Evolutionary conservation across 2,329 filamentous ascomycete species (phyloP), one percentile per base, ranked within the genome.

Genomic region (Dactylellina leptospora): DNA sequence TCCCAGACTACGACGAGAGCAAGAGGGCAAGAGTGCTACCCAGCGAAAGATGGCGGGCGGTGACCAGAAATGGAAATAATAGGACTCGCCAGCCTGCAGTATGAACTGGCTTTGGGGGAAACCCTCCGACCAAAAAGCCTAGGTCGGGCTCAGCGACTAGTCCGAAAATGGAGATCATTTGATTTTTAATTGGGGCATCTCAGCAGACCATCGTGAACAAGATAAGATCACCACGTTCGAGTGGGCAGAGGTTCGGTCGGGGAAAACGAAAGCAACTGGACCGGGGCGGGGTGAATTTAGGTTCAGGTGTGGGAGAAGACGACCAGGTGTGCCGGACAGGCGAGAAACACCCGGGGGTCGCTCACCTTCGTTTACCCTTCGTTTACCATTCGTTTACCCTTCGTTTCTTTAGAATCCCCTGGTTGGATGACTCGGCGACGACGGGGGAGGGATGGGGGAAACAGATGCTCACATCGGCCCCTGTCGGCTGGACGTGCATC

Each of bases 61-160:
- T 71, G 66, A 71, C 66, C 66, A 71, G 38, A 71, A 62, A 44
- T 36, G 66, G 66, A 50, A 71, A 58, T 53, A 22, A n/a, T 42
- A 3, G 40, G 38, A 20, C 23, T 53, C 4, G 44, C 66, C 33
- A 53, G 22, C 33, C 40, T 66, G 66, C 66, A 71, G 47, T 38
- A 42, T 70, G 50, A 59, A 50, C 20, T 62, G 58, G 44, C 45
- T 53, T 53, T 40, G n/a, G 47, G 44, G 13, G 27, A 45, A 18
- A 28, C 11, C 42, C 28, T 53, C 33, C 54, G 54, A 33, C 23
- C 1, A 33, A 56, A 58, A 58, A 45, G 13, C 13, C 4, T 18
- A 38, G 13, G 48, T 27, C 25, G 8, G 11, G 45, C 9, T 16
- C 22, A 44, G 22, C 1, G 18, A 16, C 66, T 71, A 71, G 10